phyloP scores from a whole-genome alignment of 2,329 filamentous ascomycete genomes.

The Xylariaceae sp. region DNA sequence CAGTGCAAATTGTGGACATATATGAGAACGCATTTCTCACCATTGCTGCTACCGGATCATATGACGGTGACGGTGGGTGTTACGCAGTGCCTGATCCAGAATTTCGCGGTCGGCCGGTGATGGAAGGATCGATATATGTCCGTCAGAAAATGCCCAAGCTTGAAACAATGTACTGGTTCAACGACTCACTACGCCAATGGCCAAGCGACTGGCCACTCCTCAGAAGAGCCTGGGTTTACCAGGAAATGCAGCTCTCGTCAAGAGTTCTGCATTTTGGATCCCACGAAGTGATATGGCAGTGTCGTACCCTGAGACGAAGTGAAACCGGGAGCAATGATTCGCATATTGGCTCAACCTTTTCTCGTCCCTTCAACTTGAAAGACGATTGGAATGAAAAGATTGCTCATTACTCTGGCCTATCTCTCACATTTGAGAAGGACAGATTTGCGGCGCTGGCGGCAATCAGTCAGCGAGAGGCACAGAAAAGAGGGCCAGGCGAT shows the following conservation, averaged over 20 bases:
- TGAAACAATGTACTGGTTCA: too few relatives aligned
- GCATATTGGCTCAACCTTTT: not conserved
- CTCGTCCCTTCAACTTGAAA: too few relatives aligned
- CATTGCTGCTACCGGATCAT: conserved; percentile 8
- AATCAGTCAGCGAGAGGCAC: conserved; percentile 4
- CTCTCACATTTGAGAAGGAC: conserved; percentile 12
- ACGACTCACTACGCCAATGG: too few relatives aligned
- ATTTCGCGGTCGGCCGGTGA: not conserved
- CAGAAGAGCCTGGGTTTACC: conserved; percentile 20
- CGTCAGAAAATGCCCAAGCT: conserved; percentile 5
- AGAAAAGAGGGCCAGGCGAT: not conserved
- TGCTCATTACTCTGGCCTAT: conserved; percentile 8
- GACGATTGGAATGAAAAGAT: conserved; percentile 8
- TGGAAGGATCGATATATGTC: conserved; percentile 2
- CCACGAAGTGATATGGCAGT: conserved; percentile 21
- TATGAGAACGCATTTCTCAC: conserved; percentile 9
- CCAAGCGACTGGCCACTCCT: conserved; percentile 19
- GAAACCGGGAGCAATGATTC: conserved; percentile 11
- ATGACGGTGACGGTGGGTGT: conserved; percentile 9
- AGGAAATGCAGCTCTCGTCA: conserved; percentile 20
- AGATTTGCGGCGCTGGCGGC: conserved; percentile 13
- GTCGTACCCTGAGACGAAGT: conserved; percentile 8
- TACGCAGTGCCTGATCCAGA: conserved; percentile 4
- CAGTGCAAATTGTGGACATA: conserved; percentile 8
- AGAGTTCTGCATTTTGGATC: conserved; percentile 17